Evolutionary conservation across 164 flowering plant genomes (phyloP), one percentile per base, ranked within the genome.

Genomic region (Vitis amurensis): DNA sequence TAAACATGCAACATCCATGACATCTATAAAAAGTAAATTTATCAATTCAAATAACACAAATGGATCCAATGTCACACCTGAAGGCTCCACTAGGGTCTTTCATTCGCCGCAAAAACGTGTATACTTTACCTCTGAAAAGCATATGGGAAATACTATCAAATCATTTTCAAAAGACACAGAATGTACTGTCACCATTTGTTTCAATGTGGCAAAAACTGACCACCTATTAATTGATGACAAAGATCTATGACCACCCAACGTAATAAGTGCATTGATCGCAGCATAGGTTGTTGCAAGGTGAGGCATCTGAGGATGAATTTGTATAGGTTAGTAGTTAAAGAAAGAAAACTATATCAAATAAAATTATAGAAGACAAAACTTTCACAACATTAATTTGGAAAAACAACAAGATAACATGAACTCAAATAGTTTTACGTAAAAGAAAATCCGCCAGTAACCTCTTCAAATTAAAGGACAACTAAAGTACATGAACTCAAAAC

Each of bases 241-340:
- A 50, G 98, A 77, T 70, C 59, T 80, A 11, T 84, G 73, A 56
- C 97, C 86, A 6, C 99, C 98, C 77, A 95, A 72, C 66, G 98
- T 91, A 71, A 95, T 75, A 67, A 95, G 93, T 74, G 98, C 68
- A 83, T 90, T 90, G 48, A 95, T 91, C 0, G 98, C 97, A 82
- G 98, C 99, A 83, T 95, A 95, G 75, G 93, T 95, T 75, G 99
- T 95, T 67, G 97, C 97, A 50, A 95, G 89, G 81, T 95, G 99
- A 68, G 99, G 93, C 82, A 95, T 59, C 99, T 95, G 87, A 78
- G 37, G 17, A 44, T 23, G 23, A 58, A 75, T 49, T 7, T 63
- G 14, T 59, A 27, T 27, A 0, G 6, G 7, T 37, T 37, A 37
- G 44, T 16, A 64, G 59, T 51, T 58, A 67, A n/a, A 1, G 23